Base-by-base conservation (phyloP, 768 basidiomycete genomes). In the Neoboletus subvelutipes region DNA sequence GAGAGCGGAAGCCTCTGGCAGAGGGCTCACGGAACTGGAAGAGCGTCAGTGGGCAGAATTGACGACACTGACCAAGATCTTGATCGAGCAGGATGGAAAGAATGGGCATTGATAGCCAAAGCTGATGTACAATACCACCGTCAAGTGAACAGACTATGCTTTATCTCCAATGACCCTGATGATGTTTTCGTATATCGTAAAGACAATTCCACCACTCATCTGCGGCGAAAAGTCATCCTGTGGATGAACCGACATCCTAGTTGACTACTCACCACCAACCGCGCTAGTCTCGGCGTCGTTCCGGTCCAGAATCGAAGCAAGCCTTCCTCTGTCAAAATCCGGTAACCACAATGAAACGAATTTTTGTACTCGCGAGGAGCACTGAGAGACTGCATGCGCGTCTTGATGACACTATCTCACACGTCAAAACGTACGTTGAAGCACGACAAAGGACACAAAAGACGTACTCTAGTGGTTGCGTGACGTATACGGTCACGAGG, bases 261-360 rank as follows among this genome's bases (percentile, higher is more conserved):
- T 20, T 20, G 12, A 26, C 20, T 15, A 76, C 89, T 73, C 65
- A 94, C 90, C 67, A 96, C 87, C 48, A 99, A 71, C 29, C 97
- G 81, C 8, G 84, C 83, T 28, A 99, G 72, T 58, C 96, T 77
- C 0, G 97, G 97, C 5, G 95, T 96, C 8, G 96, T 94, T 3
- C 97, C 97, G 4, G 90, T 91, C 97, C 97, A 99, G 73, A 99
- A 97, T 48, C 89, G 82, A n/a, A 84, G 64, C 8, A 97, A 62
- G 3, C 97, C 97, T 67, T 98, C 94, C 71, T 98, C 96, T 0
- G 87, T 93, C 61, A 93, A 86, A 68, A 98, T 94, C 45, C 95
- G 82, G 67, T 97, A 96, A 5, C 87, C 95, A 64, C 96, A 98
- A 65, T 98, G 94, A 76, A 98, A 90, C 3, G 94, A 87, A 67